Conservation (phyloP, 805 yeast species). For the Wickerhamomyces bovis region DNA sequence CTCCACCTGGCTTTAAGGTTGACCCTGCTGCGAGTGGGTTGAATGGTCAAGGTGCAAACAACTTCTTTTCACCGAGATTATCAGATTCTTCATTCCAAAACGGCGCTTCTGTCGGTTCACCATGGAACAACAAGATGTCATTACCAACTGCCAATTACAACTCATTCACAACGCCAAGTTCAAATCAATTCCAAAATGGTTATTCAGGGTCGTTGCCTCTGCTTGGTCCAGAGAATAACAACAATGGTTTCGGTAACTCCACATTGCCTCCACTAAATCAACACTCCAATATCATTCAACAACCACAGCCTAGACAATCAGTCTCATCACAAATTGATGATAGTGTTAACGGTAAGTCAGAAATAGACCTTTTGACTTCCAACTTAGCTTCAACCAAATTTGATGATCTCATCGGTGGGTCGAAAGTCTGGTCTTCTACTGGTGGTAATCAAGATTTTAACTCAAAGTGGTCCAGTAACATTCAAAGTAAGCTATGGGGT, state of each 20-base stretch:
- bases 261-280: not conserved
- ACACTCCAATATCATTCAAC: not conserved
- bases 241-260: not conserved
- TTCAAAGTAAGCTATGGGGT: not conserved
- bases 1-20: not conserved
- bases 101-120: not conserved
- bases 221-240: not conserved
- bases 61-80: not conserved
- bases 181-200: not conserved
- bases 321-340: not conserved
- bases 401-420: not conserved
- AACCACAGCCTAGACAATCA: not conserved
- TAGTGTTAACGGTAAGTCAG: not conserved
- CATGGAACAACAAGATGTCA: slow-evolving; percentile 2
- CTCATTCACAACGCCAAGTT: not conserved
- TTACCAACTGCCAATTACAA: not conserved
- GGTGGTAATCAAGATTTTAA: not conserved
- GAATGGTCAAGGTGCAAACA: not conserved
- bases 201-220: not conserved
- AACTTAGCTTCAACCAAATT: not conserved
- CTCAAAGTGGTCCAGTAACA: not conserved
- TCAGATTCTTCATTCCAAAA: not conserved
- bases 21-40: not conserved
- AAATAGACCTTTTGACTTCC: slow-evolving; percentile 5
- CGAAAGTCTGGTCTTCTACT: not conserved